Evolutionary conservation across 345 rosid genomes (phyloP).

Genomic region (Dipteronia sinensis): DNA sequence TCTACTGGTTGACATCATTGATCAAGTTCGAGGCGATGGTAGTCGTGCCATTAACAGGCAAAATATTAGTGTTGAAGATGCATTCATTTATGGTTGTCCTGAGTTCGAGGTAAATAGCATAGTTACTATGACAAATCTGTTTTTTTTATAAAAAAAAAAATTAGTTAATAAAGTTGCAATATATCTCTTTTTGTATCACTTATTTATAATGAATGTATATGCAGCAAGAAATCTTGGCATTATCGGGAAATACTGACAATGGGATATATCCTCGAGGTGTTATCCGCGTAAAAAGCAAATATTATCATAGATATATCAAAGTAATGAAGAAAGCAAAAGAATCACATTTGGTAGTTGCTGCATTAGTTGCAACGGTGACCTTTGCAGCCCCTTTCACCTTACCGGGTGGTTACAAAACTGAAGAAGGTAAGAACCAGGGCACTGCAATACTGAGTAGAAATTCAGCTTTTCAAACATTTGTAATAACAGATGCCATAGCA

Average conservation of each 20-base stretch:
- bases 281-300: background rate
- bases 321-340: background rate
- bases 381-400: background rate
- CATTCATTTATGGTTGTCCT: no score
- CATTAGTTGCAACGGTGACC: background rate
- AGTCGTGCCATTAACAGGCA: no score
- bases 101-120: no score
- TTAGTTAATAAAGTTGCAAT: no score
- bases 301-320: no score
- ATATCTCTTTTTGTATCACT: no score
- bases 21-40: no score
- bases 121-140: no score
- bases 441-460: background rate
- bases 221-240: background rate
- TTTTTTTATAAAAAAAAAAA: no score
- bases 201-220: background rate
- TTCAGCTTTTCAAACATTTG: background rate
- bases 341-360: background rate
- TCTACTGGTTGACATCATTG: no score
- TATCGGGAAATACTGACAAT: background rate
- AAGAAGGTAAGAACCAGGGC: background rate
- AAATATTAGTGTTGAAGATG: no score
- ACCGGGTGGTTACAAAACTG: background rate
- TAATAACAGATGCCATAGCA: background rate
- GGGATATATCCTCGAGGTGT: background rate